Evolutionary conservation across 176 grass and related monocot genomes (phyloP), one percentile per base, ranked within the genome.

Genomic region (Bolboschoenus planiculmis): DNA sequence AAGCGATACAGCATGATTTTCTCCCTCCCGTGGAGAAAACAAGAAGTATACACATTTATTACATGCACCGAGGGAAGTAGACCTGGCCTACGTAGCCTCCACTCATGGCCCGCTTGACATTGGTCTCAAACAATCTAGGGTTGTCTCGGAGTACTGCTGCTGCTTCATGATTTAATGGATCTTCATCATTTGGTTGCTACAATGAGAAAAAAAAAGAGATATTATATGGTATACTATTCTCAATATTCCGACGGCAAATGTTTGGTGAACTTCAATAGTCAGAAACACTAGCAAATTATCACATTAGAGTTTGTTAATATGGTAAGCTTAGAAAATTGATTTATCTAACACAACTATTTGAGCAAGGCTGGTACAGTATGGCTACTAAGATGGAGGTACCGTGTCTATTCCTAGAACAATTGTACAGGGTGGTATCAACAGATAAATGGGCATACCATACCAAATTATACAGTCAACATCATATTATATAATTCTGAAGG

Each of bases 151-250:
- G 84, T 57, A 96, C 90, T 13, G 82, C 79, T 8, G 88, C 93
- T 5, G 93, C 93, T 2, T 95, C 90, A 30, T 92, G 87, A 83
- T 96, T 91, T 57, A 92, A 85, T 13, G 93, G 93, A 27, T 96
- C 93, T 84, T 92, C 90, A 9, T 96, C 90, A 30, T 92, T 96
- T 14, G 93, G 90, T 96, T 96, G 90, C 93, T 96, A 70, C 46
- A 89, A 64, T 56, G 34, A 55, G 30, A 23, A 60, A 78, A 27
- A 37, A 53, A 77, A 10, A 58, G 0, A 20, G 57, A 11, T 59
- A 10, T 60, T 10, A 26, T 60, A 79, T 55, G 56, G 33, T 50
- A 78, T 66, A 47, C 31, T 83, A 70, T 48, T 31, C 4, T 78
- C 55, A 24, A 85, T 66, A n/a, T 24, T n/a, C 39, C 31, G 35